Evolutionary conservation across 1,284 basidiomycete genomes (phyloP).

Genomic region (Ustilago xerochloae): DNA sequence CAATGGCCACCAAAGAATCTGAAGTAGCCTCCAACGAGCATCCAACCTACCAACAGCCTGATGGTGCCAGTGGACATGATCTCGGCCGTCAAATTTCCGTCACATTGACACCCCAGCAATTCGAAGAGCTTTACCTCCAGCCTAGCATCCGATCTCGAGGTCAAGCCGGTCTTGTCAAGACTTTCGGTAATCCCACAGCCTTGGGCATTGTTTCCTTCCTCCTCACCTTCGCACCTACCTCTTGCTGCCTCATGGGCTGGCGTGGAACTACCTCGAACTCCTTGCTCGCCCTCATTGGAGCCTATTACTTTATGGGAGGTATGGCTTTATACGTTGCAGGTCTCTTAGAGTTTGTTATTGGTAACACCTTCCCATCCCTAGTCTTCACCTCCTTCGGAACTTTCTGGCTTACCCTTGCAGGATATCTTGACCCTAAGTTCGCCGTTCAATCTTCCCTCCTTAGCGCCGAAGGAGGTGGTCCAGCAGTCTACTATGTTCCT

Average conservation of each 20-base stretch:
- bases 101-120: slow-evolving; percentile 51
- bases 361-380: slow-evolving; percentile 53
- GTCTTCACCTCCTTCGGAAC: slow-evolving; percentile 51
- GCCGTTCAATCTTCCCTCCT: slow-evolving; percentile 36
- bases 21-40: slow-evolving; percentile 41
- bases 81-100: slow-evolving; percentile 54
- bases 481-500: slow-evolving; percentile 27
- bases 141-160: slow-evolving; percentile 32
- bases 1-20: slow-evolving; percentile 41
- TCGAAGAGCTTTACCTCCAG: slow-evolving; percentile 55
- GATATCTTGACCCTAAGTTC: slow-evolving; percentile 32
- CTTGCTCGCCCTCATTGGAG: slow-evolving; percentile 36
- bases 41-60: slow-evolving; percentile 28
- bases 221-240: slow-evolving; percentile 47
- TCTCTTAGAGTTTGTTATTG: slow-evolving; percentile 50
- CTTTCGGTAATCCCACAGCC: slow-evolving; percentile 51
- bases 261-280: slow-evolving; percentile 44
- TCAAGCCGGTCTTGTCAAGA: slow-evolving; percentile 47
- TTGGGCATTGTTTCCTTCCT: slow-evolving; percentile 57
- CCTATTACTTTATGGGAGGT: slow-evolving; percentile 46
- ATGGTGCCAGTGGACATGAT: slow-evolving; percentile 34
- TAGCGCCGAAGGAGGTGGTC: slow-evolving; percentile 12
- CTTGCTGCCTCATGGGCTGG: slow-evolving; percentile 53
- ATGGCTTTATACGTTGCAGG: slow-evolving; percentile 34
- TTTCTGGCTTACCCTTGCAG: slow-evolving; percentile 51